Evolutionary conservation across 225 moss, liverwort and hornwort genomes (phyloP).

Genomic region (Straminergon stramineum): DNA sequence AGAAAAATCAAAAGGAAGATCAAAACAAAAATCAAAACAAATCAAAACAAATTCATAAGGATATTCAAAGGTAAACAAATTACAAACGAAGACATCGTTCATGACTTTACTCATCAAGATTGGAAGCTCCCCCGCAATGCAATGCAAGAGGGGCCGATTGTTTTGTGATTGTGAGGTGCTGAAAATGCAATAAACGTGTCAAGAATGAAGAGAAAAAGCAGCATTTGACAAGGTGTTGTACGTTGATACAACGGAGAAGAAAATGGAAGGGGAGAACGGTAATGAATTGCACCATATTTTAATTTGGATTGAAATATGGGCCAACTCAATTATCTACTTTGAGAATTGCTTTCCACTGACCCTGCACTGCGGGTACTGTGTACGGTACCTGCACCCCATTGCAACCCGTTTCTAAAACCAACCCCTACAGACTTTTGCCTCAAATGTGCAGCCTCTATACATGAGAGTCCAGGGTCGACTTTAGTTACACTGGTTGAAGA

Average conservation of each 20-base stretch:
- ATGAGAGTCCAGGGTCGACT: too few species aligned
- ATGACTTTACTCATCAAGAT: not conserved
- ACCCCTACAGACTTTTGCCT: not conserved
- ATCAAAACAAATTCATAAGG: not conserved
- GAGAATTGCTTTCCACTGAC: not conserved
- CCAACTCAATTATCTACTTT: not conserved
- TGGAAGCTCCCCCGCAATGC: not conserved
- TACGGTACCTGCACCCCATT: not conserved
- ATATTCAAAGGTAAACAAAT: not conserved
- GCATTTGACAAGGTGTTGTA: not conserved
- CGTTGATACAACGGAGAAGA: not conserved
- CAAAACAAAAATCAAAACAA: not conserved
- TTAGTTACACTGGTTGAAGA: not conserved
- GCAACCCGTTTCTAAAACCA: not conserved
- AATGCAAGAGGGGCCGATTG: not conserved
- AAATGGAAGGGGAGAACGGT: not conserved
- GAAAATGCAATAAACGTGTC: not conserved
- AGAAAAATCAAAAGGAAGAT: not conserved
- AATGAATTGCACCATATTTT: too few species aligned
- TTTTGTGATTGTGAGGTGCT: not conserved
- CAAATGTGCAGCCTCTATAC: not conserved
- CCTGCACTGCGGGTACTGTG: not conserved
- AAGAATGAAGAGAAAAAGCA: not conserved
- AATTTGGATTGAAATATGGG: not conserved
- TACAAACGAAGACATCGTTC: not conserved